phyloP scores from a whole-genome alignment of 2,329 filamentous ascomycete species.

The Penicillium aurantiogriseum region DNA sequence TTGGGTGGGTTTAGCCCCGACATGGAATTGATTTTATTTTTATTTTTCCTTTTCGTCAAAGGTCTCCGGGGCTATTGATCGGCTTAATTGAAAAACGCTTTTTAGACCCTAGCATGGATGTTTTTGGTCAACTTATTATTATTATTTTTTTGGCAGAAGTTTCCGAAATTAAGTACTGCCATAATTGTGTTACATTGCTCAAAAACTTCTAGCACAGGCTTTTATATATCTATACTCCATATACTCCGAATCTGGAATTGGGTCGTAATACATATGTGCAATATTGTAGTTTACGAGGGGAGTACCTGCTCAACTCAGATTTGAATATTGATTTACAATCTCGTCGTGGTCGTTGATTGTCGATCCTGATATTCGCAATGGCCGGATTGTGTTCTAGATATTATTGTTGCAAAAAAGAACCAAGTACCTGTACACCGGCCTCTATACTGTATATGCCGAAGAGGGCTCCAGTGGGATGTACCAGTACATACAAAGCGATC shows the following conservation, averaged over 20 bases:
- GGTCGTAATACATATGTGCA: not conserved
- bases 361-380: not conserved
- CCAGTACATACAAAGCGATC: not conserved
- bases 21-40: not conserved
- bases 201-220: not conserved
- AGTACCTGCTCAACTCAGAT: not conserved
- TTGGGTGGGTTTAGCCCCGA: not conserved
- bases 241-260: no score
- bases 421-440: not conserved
- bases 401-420: not conserved
- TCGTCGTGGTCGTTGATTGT: not conserved
- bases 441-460: not conserved
- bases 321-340: not conserved
- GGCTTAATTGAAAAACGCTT: not conserved
- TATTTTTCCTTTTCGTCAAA: not conserved
- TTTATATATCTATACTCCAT: not conserved
- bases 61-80: slow-evolving; percentile 2
- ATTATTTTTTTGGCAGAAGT: not conserved
- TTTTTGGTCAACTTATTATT: not conserved
- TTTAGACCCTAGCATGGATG: not conserved
- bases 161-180: not conserved
- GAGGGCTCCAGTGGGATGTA: not conserved
- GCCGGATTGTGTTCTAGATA: not conserved
- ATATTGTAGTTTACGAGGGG: not conserved
- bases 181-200: not conserved